Conservation (phyloP, 2,329 filamentous ascomycete genomes). For the Paramyrothecium roridum region DNA sequence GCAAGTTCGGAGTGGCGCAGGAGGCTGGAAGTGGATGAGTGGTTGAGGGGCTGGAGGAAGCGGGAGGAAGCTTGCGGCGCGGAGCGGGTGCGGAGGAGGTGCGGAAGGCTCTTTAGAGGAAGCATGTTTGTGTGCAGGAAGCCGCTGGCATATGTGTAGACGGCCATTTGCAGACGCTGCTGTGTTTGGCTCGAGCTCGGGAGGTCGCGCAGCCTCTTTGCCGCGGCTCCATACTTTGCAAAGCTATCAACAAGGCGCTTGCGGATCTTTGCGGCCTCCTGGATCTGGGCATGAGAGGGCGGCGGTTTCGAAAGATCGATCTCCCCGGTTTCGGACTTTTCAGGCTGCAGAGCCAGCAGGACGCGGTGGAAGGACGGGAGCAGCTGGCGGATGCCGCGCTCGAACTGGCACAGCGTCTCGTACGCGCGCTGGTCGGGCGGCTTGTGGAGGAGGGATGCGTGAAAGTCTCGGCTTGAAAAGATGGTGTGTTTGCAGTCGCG, state of each 20-base stretch:
- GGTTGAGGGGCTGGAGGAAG: conserved; percentile 30
- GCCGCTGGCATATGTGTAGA: conserved; percentile 76
- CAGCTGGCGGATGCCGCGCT: conserved; percentile 78
- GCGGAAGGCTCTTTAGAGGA: conserved; percentile 72
- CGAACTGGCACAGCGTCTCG: conserved; percentile 80
- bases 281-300: conserved; percentile 63
- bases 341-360: conserved; percentile 65
- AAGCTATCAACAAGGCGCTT: conserved; percentile 88
- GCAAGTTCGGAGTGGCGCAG: conserved; percentile 45
- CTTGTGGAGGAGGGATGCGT: conserved; percentile 62
- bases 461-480: conserved; percentile 71
- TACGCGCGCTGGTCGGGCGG: conserved; percentile 78
- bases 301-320: conserved; percentile 37
- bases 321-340: conserved; percentile 33
- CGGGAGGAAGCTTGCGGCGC: conserved; percentile 22
- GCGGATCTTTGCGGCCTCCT: conserved; percentile 85
- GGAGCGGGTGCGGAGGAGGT: conserved; percentile 52
- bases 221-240: conserved; percentile 79
- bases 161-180: conserved; percentile 70
- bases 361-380: conserved; percentile 82
- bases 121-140: conserved; percentile 92
- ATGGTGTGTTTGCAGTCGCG: conserved; percentile 72
- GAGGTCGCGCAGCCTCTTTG: conserved; percentile 76
- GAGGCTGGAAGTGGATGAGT: conserved; percentile 26
- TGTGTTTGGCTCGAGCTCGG: conserved; percentile 71